Evolutionary conservation across 148 eudicot genomes (phyloP).

Genomic region (Vaccinium myrtillus): DNA sequence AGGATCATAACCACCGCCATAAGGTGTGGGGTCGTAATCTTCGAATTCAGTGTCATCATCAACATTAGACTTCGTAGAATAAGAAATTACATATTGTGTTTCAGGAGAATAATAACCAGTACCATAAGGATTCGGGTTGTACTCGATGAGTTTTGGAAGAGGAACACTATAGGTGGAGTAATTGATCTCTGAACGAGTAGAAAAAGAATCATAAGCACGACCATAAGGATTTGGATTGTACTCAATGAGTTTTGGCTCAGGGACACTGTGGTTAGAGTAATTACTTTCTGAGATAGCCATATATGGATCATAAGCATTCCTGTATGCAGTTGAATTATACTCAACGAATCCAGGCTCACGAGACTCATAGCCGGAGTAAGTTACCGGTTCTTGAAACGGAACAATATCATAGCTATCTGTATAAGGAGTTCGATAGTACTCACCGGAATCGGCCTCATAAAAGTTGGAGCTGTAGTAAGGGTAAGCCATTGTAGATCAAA

Average conservation of each 20-base stretch:
- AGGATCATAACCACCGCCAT: slow-evolving; percentile 57
- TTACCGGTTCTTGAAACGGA: slow-evolving; percentile 14
- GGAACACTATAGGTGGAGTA: slow-evolving; percentile 14
- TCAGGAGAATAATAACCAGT: slow-evolving; percentile 16
- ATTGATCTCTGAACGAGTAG: slow-evolving; percentile 17
- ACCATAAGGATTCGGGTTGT: slow-evolving; percentile 27
- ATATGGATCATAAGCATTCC: slow-evolving; percentile 21
- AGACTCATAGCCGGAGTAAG: slow-evolving; percentile 18
- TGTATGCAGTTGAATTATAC: slow-evolving; percentile 16
- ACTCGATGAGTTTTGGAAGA: slow-evolving; percentile 24
- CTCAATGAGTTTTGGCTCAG: slow-evolving; percentile 20
- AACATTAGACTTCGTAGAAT: slow-evolving; percentile 22
- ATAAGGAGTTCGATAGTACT: slow-evolving; percentile 27
- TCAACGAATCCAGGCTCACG: slow-evolving; percentile 13
- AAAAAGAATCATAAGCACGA: slow-evolving; percentile 22
- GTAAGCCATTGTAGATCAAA: slow-evolving; percentile 34
- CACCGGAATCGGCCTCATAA: slow-evolving; percentile 20
- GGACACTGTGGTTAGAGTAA: slow-evolving; percentile 14
- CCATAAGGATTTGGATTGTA: slow-evolving; percentile 16
- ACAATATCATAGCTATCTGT: slow-evolving; percentile 18
- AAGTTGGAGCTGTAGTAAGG: slow-evolving; percentile 27
- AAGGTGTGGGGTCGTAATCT: slow-evolving; percentile 46
- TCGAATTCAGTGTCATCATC: slow-evolving; percentile 18
- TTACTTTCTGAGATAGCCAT: slow-evolving; percentile 14
- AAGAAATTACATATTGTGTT: slow-evolving; percentile 28